Conservation (phyloP, 805 yeast genomes). For the Suhomyces faveliae region DNA sequence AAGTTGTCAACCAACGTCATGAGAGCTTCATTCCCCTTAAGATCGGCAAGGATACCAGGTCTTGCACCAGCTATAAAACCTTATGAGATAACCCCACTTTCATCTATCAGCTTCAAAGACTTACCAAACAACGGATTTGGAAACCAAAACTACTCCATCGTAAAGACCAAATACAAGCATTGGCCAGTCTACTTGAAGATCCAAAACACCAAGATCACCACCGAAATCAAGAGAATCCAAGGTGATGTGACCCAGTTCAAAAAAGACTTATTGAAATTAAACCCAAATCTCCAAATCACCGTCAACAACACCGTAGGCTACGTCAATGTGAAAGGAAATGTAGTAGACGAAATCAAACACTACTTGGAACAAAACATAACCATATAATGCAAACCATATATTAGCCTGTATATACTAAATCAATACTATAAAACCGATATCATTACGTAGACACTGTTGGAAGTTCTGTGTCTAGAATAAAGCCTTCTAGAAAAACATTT, state of each 20-base stretch:
- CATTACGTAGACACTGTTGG: too few relatives aligned
- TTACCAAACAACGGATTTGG: constrained; percentile 37
- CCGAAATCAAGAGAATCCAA: constrained; percentile 68
- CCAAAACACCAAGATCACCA: constrained; percentile 62
- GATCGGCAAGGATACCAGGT: constrained; percentile 22
- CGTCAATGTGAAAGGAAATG: constrained; percentile 42
- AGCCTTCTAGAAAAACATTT: too few relatives aligned
- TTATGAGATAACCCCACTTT: constrained; percentile 30
- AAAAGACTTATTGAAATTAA: constrained; percentile 54
- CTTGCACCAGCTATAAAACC: constrained; percentile 16
- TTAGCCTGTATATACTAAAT: neutral
- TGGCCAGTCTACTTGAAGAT: constrained; percentile 78
- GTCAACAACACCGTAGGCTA: constrained; percentile 35
- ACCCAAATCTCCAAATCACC: constrained; percentile 47
- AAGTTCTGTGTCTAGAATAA: too few relatives aligned
- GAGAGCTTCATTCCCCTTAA: constrained; percentile 25
- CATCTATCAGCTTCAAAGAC: constrained; percentile 21
- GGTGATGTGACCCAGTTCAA: constrained; percentile 70
- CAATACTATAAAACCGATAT: neutral
- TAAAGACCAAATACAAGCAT: constrained; percentile 60
- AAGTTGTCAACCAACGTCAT: constrained; percentile 14
- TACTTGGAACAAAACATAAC: constrained; percentile 22
- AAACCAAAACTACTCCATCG: constrained; percentile 37
- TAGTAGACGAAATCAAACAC: constrained; percentile 28
- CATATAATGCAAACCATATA: constrained; percentile 3